Evolutionary conservation across 495 filamentous ascomycete genomes (phyloP).

Genomic region (Penicillium egyptiacum): DNA sequence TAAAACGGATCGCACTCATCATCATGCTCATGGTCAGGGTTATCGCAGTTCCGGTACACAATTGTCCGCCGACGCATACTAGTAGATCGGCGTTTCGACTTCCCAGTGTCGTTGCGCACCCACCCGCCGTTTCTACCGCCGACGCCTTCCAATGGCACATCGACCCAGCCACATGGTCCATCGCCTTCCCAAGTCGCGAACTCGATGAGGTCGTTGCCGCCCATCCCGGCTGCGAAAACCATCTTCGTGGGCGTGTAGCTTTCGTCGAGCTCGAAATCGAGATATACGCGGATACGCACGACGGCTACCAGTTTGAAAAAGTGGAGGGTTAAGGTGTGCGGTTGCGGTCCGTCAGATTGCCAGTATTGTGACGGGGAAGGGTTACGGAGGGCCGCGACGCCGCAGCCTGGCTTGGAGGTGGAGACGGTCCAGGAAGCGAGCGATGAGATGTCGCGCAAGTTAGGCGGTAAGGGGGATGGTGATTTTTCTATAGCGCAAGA

Average conservation of each 20-base stretch:
- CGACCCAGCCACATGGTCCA: slow-evolving; percentile 84
- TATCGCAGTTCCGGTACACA: slow-evolving; percentile 5
- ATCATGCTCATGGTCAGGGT: slow-evolving; percentile 1
- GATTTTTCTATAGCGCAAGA: slow-evolving; percentile 31
- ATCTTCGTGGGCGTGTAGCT: slow-evolving; percentile 97
- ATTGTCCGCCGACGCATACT: slow-evolving; percentile 11
- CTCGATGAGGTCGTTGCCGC: slow-evolving; percentile 80
- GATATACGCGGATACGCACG: slow-evolving; percentile 76
- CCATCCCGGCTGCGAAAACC: slow-evolving; percentile 78
- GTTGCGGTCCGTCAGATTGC: slow-evolving; percentile 97
- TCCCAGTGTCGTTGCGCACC: slow-evolving; percentile 26
- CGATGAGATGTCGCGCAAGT: slow-evolving; percentile 88
- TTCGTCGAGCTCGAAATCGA: slow-evolving; percentile 90
- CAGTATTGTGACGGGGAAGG: slow-evolving; percentile 81
- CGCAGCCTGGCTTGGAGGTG: slow-evolving; percentile 87
- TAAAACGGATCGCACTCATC: slow-evolving; percentile 8
- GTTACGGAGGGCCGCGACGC: slow-evolving; percentile 77
- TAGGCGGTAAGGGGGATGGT: slow-evolving; percentile 41
- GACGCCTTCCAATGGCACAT: slow-evolving; percentile 73
- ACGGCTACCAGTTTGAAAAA: slow-evolving; percentile 92
- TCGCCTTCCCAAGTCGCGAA: slow-evolving; percentile 76
- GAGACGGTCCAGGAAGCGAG: slow-evolving; percentile 92
- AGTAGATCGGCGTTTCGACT: slow-evolving; percentile 12
- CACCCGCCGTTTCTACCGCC: slow-evolving; percentile 47
- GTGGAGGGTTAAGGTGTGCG: slow-evolving; percentile 89